Conservation (phyloP, 192 early-diverging fungal genomes). For the Chytriomyces sp. region DNA sequence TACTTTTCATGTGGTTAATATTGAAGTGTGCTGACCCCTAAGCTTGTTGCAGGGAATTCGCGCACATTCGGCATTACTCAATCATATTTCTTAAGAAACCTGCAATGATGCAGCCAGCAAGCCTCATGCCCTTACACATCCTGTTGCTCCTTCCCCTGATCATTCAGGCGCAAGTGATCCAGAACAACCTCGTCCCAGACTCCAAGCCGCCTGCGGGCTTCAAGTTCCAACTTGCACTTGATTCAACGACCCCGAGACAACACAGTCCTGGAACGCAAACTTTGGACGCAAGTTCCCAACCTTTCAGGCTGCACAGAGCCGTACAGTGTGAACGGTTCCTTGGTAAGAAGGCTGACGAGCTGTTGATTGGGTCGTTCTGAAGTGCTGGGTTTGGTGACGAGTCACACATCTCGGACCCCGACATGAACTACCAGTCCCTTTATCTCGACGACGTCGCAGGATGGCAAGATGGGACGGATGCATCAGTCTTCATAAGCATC, state of each 20-base stretch:
- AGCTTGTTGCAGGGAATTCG: too few relatives aligned
- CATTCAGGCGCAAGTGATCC: background rate
- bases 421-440: too few relatives aligned
- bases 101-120: too few relatives aligned
- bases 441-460: background rate
- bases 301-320: background rate
- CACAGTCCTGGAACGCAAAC: background rate
- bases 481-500: conserved; percentile 17
- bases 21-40: too few relatives aligned
- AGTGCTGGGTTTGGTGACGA: background rate
- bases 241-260: background rate
- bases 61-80: too few relatives aligned
- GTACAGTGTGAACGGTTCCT: background rate
- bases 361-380: background rate
- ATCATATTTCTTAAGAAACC: too few relatives aligned
- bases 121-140: background rate
- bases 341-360: too few relatives aligned
- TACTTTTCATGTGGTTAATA: too few relatives aligned
- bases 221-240: conserved; percentile 6
- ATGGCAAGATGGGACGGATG: conserved; percentile 7
- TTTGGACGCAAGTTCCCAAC: background rate
- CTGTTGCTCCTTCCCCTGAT: background rate
- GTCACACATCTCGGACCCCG: too few relatives aligned
- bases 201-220: background rate
- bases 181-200: background rate